These are phyloP conservation scores for Solanum paucissectum DNA, from an alignment of 257 asterid genomes.

Conservation along the genomic window DNA sequence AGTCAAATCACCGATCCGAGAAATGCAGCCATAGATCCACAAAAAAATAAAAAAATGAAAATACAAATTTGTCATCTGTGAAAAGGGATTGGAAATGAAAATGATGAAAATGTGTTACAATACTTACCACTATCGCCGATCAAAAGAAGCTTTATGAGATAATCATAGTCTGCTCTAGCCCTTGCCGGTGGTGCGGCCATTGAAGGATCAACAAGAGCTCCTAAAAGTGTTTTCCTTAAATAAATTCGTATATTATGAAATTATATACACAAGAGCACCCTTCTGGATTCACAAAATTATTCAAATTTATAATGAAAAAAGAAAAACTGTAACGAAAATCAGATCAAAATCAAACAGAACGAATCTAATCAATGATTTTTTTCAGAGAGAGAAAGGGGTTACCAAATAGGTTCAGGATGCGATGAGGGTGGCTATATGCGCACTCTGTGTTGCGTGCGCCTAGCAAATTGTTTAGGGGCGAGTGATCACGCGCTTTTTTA, in stretches of 20 bases:
- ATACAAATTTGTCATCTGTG: not conserved
- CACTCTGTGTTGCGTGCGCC: not conserved
- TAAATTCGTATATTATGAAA: not conserved
- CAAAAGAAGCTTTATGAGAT: slow-evolving; percentile 17
- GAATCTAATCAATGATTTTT: not conserved
- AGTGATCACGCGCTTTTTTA: not conserved
- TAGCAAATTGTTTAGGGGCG: not conserved
- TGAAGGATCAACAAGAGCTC: not conserved
- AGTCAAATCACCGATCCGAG: not conserved
- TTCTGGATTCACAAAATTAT: not conserved
- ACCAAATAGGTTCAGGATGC: not conserved
- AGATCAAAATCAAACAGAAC: not conserved
- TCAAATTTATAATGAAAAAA: not conserved
- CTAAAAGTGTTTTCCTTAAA: not conserved
- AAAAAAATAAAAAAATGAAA: not conserved
- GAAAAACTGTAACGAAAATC: not conserved
- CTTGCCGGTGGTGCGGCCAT: slow-evolving; percentile 23
- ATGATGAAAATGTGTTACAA: not conserved
- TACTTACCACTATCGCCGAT: slow-evolving; percentile 16
- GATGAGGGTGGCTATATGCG: not conserved
- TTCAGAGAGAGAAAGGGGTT: not conserved
- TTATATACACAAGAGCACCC: not conserved
- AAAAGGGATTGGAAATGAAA: not conserved
- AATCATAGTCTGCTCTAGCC: slow-evolving; percentile 22
- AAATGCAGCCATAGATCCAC: not conserved